Base-by-base conservation (phyloP, 2,329 filamentous ascomycete species). In the Claviceps monticola region DNA sequence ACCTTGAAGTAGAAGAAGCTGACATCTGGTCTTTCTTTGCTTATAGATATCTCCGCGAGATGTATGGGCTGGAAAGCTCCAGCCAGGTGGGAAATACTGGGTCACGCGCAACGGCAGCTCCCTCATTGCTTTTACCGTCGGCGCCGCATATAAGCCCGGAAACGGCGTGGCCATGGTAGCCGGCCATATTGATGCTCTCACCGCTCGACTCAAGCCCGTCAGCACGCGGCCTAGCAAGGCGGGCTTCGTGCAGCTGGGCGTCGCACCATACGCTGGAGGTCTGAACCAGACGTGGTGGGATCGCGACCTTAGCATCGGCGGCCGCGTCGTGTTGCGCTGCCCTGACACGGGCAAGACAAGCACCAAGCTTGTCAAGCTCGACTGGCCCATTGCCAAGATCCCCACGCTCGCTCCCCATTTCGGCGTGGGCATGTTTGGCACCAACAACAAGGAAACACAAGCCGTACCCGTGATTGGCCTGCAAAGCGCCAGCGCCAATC, bases 271-370 rank as follows among this genome's bases (percentile, higher is more conserved):
- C 64, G 91, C 89, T 9, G 91, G 93, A 49, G 89, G 75, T 1
- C 71, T 97, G 55, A 93, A 90, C 64, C 74, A 76, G 56, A 97
- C 93, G 1, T 97, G 93, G 93, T 97, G 90, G 91, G 93, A 97
- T 67, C 81, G 93, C 39, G 93, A 98, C 66, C 76, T 98, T 49
- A 84, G 86, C 57, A 86, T 97, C 60, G 93, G 89, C 57, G 93
- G 93, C 41, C 78, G 89, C 45, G 91, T 97, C 4, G 74, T 97
- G 48, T 83, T 97, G 46, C 86, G 83, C 56, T 83, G 95, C 59
- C 65, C 75, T 4, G 69, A 73, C 47, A 79, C 80, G 2, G 84
- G 84, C 58, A 94, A 91, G 75, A 88, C 94, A 38, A 74, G 78
- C 21, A 82, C 79, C 34, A 87, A 83, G 71, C 75, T 97, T 46